phyloP scores from a whole-genome alignment of 352 stramenopile species.

The Thalassiosira pacifica region DNA sequence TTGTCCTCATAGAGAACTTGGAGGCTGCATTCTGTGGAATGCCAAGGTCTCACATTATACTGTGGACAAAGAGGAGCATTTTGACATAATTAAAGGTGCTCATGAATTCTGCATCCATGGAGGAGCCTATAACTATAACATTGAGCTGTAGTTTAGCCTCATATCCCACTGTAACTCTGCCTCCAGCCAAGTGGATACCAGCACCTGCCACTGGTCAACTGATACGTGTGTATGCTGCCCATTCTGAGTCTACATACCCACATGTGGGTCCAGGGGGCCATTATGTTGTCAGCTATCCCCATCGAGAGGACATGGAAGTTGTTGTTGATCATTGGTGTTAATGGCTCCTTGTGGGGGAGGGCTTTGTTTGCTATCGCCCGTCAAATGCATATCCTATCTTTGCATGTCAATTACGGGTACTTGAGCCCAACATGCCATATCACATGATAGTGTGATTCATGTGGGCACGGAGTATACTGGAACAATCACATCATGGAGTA shows the following conservation, averaged over 20 bases:
- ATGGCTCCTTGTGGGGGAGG: background rate
- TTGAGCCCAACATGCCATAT: background rate
- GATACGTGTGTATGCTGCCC: background rate
- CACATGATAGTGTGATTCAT: background rate
- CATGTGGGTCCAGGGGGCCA: background rate
- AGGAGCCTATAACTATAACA: background rate
- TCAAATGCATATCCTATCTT: constrained; percentile 29
- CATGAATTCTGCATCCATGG: background rate
- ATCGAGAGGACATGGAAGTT: background rate
- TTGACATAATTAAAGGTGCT: no score
- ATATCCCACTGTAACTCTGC: background rate
- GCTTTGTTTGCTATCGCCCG: background rate
- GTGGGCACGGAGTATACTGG: constrained; percentile 1
- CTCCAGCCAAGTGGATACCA: background rate
- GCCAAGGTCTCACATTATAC: background rate
- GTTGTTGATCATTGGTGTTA: constrained; percentile 6
- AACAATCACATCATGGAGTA: background rate
- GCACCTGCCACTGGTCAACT: background rate
- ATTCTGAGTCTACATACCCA: background rate
- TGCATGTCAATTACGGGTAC: constrained; percentile 5
- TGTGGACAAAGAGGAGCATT: no score
- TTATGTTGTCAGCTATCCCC: background rate
- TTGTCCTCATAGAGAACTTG: background rate
- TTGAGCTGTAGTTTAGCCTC: background rate
- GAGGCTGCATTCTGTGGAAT: background rate